A percentile compares a stretch with the other conserved stretches of the same genome.
Evolutionary conservation across 352 stramenopile species (phyloP).

Genomic region (Phytophthora pisi): DNA sequence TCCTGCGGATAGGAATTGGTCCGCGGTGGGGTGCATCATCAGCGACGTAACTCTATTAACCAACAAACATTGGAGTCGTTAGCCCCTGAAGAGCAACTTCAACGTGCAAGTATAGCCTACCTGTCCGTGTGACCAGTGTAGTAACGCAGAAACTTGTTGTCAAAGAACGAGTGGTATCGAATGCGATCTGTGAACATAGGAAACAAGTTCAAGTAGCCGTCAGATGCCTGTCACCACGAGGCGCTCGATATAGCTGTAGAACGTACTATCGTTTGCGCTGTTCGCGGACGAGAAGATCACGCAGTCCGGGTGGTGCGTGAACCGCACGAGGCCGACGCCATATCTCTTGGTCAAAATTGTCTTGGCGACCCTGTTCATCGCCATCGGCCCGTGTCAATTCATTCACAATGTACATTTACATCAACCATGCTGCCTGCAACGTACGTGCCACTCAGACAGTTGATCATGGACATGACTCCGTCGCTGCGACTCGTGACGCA

Average conservation of each 20-base stretch:
- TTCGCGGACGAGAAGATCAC: slow-evolving; percentile 87
- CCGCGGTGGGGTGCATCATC: slow-evolving; percentile 86
- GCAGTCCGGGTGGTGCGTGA: slow-evolving; percentile 85
- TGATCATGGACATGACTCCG: slow-evolving; percentile 80
- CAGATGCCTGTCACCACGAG: not conserved
- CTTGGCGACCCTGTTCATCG: slow-evolving; percentile 69
- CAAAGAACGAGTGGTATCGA: slow-evolving; percentile 88
- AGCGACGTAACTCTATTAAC: slow-evolving; percentile 71
- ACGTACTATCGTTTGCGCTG: slow-evolving; percentile 70
- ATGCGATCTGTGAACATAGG: slow-evolving; percentile 60
- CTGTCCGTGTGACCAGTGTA: slow-evolving; percentile 79
- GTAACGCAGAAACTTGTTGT: slow-evolving; percentile 91
- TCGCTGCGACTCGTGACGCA: slow-evolving; percentile 81
- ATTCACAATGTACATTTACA: not conserved
- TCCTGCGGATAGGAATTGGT: slow-evolving; percentile 85
- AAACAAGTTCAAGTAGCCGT: slow-evolving; percentile 8
- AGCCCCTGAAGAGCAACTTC: not conserved
- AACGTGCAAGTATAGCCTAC: slow-evolving; percentile 32
- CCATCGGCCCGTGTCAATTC: slow-evolving; percentile 9
- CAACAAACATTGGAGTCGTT: not conserved
- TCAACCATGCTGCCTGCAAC: slow-evolving; percentile 18
- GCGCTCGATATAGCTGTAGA: not conserved
- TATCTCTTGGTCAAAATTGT: slow-evolving; percentile 88
- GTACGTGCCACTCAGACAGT: slow-evolving; percentile 84
- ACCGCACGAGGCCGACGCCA: slow-evolving; percentile 77